Evolutionary conservation across 257 asterid species (phyloP).

Genomic region (Fraxinus cuspidata): DNA sequence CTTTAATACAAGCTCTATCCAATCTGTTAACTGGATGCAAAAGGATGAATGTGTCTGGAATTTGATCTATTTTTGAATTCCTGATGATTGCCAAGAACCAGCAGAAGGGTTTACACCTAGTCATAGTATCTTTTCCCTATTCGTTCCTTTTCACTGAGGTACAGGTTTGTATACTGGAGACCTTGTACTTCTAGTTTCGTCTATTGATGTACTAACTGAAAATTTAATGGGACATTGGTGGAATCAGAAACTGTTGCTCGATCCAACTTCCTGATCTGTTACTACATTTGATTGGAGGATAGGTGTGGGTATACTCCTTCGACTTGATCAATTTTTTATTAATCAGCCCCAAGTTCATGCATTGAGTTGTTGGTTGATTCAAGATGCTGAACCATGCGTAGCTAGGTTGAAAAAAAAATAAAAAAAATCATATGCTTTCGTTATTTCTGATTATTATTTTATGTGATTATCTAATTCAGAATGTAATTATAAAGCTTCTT

Average conservation of each 20-base stretch:
- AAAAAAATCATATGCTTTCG: not conserved
- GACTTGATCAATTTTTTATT: not conserved
- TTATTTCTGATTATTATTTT: too few relatives aligned
- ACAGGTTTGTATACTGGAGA: constrained; percentile 3
- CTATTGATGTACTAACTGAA: not conserved
- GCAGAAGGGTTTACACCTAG: constrained; percentile 1
- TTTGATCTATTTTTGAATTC: constrained; percentile 18
- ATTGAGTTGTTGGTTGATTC: not conserved
- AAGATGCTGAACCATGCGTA: not conserved
- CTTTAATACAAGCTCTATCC: constrained; percentile 68
- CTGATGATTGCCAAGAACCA: not conserved
- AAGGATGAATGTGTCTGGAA: constrained; percentile 20
- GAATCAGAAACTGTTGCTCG: not conserved
- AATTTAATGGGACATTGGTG: not conserved
- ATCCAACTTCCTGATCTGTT: not conserved
- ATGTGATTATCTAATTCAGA: not conserved
- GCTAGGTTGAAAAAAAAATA: not conserved
- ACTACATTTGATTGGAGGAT: constrained; percentile 5
- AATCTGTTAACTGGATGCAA: constrained; percentile 40
- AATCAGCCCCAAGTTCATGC: not conserved
- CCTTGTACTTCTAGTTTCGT: not conserved
- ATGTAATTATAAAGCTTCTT: not conserved
- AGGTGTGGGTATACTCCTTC: not conserved
- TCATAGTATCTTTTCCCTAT: not conserved
- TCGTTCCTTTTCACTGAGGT: constrained; percentile 21